Conservation (phyloP, 345 rosid species). For the Aegle marmelos region DNA sequence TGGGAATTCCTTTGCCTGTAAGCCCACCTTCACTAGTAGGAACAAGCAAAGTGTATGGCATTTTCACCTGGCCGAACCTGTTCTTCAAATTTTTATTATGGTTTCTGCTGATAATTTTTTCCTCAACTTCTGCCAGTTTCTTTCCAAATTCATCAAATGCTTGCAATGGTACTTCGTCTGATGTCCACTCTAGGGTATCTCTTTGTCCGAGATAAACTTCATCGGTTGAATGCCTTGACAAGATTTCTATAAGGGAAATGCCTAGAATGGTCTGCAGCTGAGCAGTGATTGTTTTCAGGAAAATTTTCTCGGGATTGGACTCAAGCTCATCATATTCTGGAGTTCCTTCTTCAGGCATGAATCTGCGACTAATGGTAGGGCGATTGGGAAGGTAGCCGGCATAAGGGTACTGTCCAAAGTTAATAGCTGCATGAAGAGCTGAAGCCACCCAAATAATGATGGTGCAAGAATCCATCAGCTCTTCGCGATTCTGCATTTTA, state of each 20-base stretch:
- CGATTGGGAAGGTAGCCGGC: slow-evolving; percentile 69
- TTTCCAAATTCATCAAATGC: slow-evolving; percentile 50
- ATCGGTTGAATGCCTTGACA: slow-evolving; percentile 57
- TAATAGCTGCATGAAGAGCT: slow-evolving; percentile 70
- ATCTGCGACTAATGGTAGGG: slow-evolving; percentile 53
- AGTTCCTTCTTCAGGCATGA: slow-evolving; percentile 53
- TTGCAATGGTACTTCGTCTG: slow-evolving; percentile 34
- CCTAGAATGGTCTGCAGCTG: slow-evolving; percentile 46
- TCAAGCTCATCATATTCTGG: slow-evolving; percentile 52
- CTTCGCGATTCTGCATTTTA: slow-evolving; percentile 43
- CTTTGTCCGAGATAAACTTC: slow-evolving; percentile 65
- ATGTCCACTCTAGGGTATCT: slow-evolving; percentile 52
- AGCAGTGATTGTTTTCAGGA: slow-evolving; percentile 47
- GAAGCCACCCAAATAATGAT: slow-evolving; percentile 72
- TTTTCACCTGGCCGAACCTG: slow-evolving; percentile 48
- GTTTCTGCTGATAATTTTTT: slow-evolving; percentile 37
- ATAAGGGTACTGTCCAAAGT: slow-evolving; percentile 66
- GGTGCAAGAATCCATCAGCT: slow-evolving; percentile 57
- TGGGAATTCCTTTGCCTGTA: slow-evolving; percentile 22
- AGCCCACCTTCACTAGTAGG: slow-evolving; percentile 25
- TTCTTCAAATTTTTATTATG: slow-evolving; percentile 35
- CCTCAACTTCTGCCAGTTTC: slow-evolving; percentile 46
- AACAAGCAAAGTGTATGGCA: slow-evolving; percentile 30
- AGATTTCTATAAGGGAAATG: slow-evolving; percentile 46
- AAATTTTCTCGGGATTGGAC: slow-evolving; percentile 43